phyloP scores from a whole-genome alignment of 2,329 filamentous ascomycete species.

The Pseudogymnoascus sp. region DNA sequence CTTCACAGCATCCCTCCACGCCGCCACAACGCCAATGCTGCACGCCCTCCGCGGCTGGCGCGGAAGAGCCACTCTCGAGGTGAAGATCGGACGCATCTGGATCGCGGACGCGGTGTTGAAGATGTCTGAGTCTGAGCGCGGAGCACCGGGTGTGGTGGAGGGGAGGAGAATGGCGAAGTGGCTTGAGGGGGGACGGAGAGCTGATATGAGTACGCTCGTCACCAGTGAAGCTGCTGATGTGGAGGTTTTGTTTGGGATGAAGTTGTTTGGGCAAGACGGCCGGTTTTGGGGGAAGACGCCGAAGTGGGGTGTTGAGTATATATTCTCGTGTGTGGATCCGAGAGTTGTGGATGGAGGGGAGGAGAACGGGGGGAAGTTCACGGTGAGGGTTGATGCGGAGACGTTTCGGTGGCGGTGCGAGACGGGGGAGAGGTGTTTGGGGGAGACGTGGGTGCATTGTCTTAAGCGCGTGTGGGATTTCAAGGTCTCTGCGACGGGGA shows the following conservation, averaged over 20 bases:
- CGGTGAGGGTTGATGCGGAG: conserved; percentile 26
- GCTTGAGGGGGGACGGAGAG: neutral
- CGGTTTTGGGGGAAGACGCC: conserved; percentile 20
- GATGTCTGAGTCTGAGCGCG: neutral
- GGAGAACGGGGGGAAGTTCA: conserved; percentile 12
- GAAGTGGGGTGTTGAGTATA: conserved; percentile 22
- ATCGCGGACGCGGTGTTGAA: neutral
- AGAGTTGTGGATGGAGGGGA: neutral
- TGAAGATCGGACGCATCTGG: neutral
- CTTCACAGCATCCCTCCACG: neutral
- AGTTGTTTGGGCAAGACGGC: conserved; percentile 13
- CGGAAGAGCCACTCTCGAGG: neutral
- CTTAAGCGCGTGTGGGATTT: conserved; percentile 26
- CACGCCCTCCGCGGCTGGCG: neutral
- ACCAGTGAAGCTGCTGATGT: conserved; percentile 22
- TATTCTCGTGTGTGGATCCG: conserved; percentile 21
- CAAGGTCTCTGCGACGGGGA: conserved; percentile 19
- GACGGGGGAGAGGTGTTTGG: conserved; percentile 14
- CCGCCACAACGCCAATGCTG: neutral
- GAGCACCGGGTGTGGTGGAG: neutral
- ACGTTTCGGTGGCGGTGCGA: conserved; percentile 19
- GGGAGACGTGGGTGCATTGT: conserved; percentile 25
- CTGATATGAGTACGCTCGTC: conserved; percentile 14
- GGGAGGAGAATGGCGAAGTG: neutral
- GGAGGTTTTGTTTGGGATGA: conserved; percentile 20